Evolutionary conservation across 2,329 filamentous ascomycete genomes (phyloP), one percentile per base, ranked within the genome.

Genomic region (Elsinoe batatas): DNA sequence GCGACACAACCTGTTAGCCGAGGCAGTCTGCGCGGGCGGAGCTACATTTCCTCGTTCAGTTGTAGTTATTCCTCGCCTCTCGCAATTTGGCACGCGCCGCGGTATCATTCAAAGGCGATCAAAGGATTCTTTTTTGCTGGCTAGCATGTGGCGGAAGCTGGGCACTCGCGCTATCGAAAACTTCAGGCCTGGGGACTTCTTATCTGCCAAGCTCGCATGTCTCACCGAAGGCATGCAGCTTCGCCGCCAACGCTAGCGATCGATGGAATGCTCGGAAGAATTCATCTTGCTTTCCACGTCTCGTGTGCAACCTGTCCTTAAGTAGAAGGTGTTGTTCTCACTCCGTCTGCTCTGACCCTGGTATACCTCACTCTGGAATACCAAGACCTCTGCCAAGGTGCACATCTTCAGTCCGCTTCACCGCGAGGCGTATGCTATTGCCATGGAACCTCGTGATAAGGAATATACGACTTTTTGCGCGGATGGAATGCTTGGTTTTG

Each of bases 371-470:
- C 43, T 47, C 30, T 47, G 43, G 43, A 47, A n/a, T 33, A 47
- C 43, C 43, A 47, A 47, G 43, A 47, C 22, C 30, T 47, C 15
- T 32, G 43, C 43, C 43, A 47, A 47, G 43, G 18, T 47, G 30
- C 20, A 30, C 12, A 33, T 47, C 22, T 30, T 20, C 43, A 47
- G 12, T 12, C n/a, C 18, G 18, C 15, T 22, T 12, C 18, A 33
- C 11, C 12, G 43, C 26, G 26, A 30, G 22, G 43, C 43, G 18
- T 33, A 15, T 30, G 30, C 22, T n/a, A 30, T 33, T n/a, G 22
- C 8, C 15, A 47, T 26, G 18, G 20, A n/a, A n/a, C 20, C 22
- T 47, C 17, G 43, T 47, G 43, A 47, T 47, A 47, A 47, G 43
- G 13, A 30, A 5, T n/a, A 30, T 32, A 30, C 43, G 43, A 17